Base-by-base conservation (phyloP, 2,329 filamentous ascomycete species). In the Lanzia echinophila region DNA sequence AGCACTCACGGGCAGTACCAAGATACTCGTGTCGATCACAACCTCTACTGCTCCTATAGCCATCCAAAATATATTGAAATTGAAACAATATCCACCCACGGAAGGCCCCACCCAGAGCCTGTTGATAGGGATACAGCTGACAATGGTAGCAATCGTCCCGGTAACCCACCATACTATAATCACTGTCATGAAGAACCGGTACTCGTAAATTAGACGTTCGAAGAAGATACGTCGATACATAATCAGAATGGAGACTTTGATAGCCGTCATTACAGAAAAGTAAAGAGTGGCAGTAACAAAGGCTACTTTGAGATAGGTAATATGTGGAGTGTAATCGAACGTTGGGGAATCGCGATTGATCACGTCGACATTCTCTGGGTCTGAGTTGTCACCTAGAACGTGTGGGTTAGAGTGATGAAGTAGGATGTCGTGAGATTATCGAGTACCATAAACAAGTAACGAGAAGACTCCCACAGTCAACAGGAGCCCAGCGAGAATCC, bases 21-120 rank as follows among this genome's bases (percentile, higher is more conserved):
- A 36, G 19, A 53, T 53, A 1, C 45, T 33, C 41, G 38, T 36
- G 32, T 53, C 51, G 20, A 53, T 15, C 20, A 53, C 3, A 13
- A 53, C 49, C 15, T 53, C 51, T n/a, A 53, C 3, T 12, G 49
- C n/a, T 15, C 45, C 51, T 34, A 53, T 41, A 2, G 32, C 15
- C 46, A 53, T 34, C 45, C 44, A 53, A 41, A 49, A 53, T 17
- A 49, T 49, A 10, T 53, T 49, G 36, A 53, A 48, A n/a, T 53
- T 50, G 32, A 53, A 49, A 31, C 51, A 53, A 47, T 47, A 53
- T 5, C 51, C 51, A 10, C 45, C 45, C 1, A 39, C 36, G 3
- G 51, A 28, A 6, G 45, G 51, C 11, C 46, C 51, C 10, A 42
- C 2, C 51, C 51, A 53, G 22, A 53, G 46, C 22, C 51, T 34